Evolutionary conservation across 23 red algal species (phyloP).

Genomic region (Gracilariopsis chorda): DNA sequence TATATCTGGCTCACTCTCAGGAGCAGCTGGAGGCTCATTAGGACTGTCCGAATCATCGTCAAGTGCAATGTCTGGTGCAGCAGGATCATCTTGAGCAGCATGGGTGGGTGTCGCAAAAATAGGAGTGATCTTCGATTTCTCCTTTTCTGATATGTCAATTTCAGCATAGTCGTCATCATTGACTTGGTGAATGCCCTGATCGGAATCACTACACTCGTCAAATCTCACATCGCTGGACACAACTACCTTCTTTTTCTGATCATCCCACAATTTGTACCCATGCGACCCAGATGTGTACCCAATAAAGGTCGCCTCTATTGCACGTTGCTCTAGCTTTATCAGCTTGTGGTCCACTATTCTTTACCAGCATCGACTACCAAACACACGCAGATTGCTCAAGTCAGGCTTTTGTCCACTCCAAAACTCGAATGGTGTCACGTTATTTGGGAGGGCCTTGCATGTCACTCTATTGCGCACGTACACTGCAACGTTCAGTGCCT

Average conservation of each 20-base stretch:
- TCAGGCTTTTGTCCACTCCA: background rate
- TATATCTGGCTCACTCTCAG: background rate
- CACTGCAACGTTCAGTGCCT: background rate
- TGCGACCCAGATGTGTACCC: background rate
- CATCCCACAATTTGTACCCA: slow-evolving; percentile 28
- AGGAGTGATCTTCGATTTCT: too few relatives aligned
- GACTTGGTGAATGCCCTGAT: background rate
- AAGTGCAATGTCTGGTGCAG: background rate
- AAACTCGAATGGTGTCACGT: background rate
- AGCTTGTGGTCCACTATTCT: slow-evolving; percentile 12
- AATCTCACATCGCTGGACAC: slow-evolving; percentile 13
- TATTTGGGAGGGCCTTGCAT: background rate
- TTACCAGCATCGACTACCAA: slow-evolving; percentile 22
- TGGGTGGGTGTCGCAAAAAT: too few relatives aligned
- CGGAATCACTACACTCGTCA: background rate
- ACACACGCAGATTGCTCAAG: slow-evolving; percentile 3
- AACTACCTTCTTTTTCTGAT: background rate
- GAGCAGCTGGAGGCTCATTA: background rate
- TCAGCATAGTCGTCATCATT: background rate
- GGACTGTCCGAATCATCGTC: background rate
- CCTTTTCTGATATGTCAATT: too few relatives aligned
- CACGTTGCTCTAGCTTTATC: background rate
- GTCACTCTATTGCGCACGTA: background rate
- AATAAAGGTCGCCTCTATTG: background rate
- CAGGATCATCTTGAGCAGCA: background rate